Conservation (phyloP, 139 green algal species). For the Chlamydomonas sp. region DNA sequence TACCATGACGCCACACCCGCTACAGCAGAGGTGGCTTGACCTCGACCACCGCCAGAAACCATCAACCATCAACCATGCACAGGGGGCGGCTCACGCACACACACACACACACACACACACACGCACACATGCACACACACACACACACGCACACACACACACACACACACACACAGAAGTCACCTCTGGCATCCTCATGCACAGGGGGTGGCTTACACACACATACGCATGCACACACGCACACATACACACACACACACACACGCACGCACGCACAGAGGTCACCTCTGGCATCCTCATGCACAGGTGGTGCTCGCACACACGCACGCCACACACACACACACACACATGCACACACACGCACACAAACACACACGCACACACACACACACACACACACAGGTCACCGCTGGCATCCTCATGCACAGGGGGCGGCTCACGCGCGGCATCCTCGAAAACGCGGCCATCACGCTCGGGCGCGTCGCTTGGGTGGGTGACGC, state of each 20-base stretch:
- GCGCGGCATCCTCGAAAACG: constrained; percentile 79
- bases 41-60: neutral
- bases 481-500: constrained; percentile 60
- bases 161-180: too few relatives aligned
- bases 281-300: constrained; percentile 13
- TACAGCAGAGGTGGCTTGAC: too few relatives aligned
- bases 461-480: constrained; percentile 83
- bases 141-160: too few relatives aligned
- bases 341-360: too few relatives aligned
- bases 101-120: too few relatives aligned
- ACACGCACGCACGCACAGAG: neutral
- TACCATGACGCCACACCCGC: too few relatives aligned
- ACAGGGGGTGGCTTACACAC: constrained; percentile 46
- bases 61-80: neutral
- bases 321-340: too few relatives aligned
- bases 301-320: constrained; percentile 39
- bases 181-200: constrained; percentile 56
- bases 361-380: too few relatives aligned
- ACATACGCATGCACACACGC: too few relatives aligned
- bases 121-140: too few relatives aligned
- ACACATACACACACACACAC: too few relatives aligned
- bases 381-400: too few relatives aligned
- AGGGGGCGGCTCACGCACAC: constrained; percentile 13
- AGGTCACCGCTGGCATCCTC: constrained; percentile 61
- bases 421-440: constrained; percentile 44